A percentile compares a stretch with the other conserved stretches of the same genome.
Conservation (phyloP, 805 yeast genomes). For the Komagataella pseudopastoris region DNA sequence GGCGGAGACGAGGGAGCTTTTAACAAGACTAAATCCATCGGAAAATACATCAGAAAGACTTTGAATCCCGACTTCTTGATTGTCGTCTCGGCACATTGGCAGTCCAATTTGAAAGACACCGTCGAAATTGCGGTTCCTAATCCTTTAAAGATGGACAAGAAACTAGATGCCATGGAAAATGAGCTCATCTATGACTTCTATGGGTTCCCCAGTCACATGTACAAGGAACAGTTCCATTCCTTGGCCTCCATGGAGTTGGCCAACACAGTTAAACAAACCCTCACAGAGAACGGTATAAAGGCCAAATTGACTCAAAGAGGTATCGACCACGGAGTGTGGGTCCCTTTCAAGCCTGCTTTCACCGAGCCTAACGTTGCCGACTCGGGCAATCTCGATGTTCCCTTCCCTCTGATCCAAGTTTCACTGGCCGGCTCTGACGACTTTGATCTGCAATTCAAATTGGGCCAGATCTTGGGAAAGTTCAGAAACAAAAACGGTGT, state of each 20-base stretch:
- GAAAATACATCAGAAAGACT: slow-evolving; percentile 30
- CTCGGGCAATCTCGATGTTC: slow-evolving; percentile 25
- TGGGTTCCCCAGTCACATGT: slow-evolving; percentile 57
- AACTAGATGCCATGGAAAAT: slow-evolving; percentile 25
- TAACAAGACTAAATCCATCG: slow-evolving; percentile 32
- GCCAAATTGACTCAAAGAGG: slow-evolving; percentile 42
- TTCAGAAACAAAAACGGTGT: slow-evolving; percentile 39
- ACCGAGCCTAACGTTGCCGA: slow-evolving; percentile 21
- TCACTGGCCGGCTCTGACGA: slow-evolving; percentile 29
- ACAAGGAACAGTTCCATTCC: slow-evolving; percentile 47
- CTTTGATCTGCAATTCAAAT: slow-evolving; percentile 28
- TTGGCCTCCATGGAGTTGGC: slow-evolving; percentile 29
- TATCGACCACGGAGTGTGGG: slow-evolving; percentile 78
- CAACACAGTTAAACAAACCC: slow-evolving; percentile 23
- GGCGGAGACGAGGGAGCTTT: slow-evolving; percentile 52
- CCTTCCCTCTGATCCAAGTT: slow-evolving; percentile 35
- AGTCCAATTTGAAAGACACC: slow-evolving; percentile 24
- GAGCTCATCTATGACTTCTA: slow-evolving; percentile 60
- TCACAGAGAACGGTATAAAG: slow-evolving; percentile 28
- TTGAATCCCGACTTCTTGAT: slow-evolving; percentile 55
- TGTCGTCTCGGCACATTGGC: slow-evolving; percentile 74
- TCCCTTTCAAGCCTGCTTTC: slow-evolving; percentile 63
- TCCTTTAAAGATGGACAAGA: slow-evolving; percentile 1
- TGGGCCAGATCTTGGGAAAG: slow-evolving; percentile 41
- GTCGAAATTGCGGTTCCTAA: slow-evolving; percentile 37